A percentile compares a stretch with the other conserved stretches of the same genome.
phyloP scores from a whole-genome alignment of 192 early-diverging fungal species.

The Podila epicladia region DNA sequence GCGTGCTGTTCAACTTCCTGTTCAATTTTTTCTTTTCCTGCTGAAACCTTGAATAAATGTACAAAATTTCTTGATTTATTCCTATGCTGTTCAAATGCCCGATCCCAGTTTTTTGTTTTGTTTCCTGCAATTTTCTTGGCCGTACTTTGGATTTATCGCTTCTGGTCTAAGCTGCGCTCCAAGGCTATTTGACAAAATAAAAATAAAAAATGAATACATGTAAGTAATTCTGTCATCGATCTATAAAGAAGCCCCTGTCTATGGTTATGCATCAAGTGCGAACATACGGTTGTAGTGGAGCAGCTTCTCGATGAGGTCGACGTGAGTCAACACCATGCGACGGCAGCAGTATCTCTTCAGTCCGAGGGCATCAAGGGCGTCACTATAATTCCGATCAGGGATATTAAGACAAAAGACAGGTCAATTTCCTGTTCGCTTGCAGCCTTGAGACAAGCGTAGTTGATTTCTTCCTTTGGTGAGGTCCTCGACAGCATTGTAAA shows the following conservation, averaged over 20 bases:
- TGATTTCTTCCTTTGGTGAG: not conserved
- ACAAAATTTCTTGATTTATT: no score
- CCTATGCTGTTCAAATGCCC: no score
- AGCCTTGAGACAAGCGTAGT: no score
- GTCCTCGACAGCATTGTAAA: not conserved
- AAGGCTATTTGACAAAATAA: not conserved
- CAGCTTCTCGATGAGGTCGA: constrained; percentile 98
- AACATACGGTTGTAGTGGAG: constrained; percentile 88
- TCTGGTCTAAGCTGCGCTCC: constrained; percentile 5
- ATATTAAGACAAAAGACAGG: not conserved
- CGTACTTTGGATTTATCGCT: not conserved
- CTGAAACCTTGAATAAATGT: no score
- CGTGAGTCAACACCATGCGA: constrained; percentile 97
- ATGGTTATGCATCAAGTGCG: not conserved
- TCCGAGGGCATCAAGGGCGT: constrained; percentile 78
- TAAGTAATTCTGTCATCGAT: not conserved
- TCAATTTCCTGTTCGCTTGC: not conserved
- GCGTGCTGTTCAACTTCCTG: no score
- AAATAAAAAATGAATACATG: not conserved
- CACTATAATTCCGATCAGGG: constrained; percentile 46
- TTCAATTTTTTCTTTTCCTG: no score
- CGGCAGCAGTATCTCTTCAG: constrained; percentile 96
- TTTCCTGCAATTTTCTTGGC: no score
- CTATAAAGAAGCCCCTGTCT: no score
- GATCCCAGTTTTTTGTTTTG: no score